phyloP scores from a whole-genome alignment of 208 protist genomes.

The Eutreptiella sp. region DNA sequence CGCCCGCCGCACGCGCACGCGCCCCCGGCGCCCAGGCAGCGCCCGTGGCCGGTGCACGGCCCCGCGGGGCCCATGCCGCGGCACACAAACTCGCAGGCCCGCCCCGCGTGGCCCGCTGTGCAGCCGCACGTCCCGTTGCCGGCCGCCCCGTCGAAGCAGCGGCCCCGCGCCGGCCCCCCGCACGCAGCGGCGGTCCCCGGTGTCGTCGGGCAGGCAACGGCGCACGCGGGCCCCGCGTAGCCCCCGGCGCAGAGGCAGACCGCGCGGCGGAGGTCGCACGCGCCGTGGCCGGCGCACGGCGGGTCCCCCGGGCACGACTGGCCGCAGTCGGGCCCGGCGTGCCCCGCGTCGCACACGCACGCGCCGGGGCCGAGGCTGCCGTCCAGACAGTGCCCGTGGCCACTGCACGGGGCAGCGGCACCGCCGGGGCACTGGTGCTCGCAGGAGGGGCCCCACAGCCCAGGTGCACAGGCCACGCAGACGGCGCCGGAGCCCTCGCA shows the following conservation, averaged over 20 bases:
- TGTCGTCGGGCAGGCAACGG: neutral
- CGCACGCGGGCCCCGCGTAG: conserved; percentile 11
- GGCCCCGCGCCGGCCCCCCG: conserved; percentile 4
- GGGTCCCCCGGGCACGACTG: neutral
- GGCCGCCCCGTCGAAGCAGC: conserved; percentile 5
- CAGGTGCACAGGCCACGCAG: conserved; percentile 10
- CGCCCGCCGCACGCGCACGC: neutral
- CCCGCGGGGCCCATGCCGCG: neutral
- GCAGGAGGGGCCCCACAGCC: conserved; percentile 20
- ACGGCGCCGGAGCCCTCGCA: neutral
- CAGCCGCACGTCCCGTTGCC: conserved; percentile 3
- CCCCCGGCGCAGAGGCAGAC: conserved; percentile 9
- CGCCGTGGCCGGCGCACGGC: conserved; percentile 12
- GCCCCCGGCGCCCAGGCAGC: neutral
- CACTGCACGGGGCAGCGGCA: conserved; percentile 18
- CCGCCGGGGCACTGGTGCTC: conserved; percentile 21
- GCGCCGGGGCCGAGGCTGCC: neutral
- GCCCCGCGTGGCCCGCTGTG: neutral
- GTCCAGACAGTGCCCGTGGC: conserved; percentile 19
- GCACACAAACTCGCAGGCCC: neutral
- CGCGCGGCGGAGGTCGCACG: conserved; percentile 10
- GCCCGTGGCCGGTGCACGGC: conserved; percentile 1
- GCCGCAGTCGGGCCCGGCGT: neutral
- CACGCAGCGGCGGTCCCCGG: neutral
- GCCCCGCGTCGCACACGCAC: conserved; percentile 9